Evolutionary conservation across 1,284 basidiomycete species (phyloP).

Genomic region (Ceratobasidium sp.): DNA sequence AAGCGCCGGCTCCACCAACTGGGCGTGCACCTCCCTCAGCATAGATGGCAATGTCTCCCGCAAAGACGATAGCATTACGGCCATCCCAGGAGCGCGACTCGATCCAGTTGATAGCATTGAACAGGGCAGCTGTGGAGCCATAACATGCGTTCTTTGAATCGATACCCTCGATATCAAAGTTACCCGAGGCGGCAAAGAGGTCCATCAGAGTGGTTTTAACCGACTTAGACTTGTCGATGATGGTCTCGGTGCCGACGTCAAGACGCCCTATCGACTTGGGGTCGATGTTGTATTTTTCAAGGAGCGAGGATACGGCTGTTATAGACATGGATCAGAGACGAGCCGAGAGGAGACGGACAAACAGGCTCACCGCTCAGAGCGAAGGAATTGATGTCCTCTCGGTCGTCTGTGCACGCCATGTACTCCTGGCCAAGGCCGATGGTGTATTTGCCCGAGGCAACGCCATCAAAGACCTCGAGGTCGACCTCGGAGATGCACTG

Average conservation of each 20-base stretch:
- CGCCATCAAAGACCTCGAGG: slow-evolving; percentile 95
- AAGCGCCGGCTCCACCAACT: slow-evolving; percentile 96
- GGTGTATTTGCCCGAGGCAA: slow-evolving; percentile 97
- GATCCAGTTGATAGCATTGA: slow-evolving; percentile 86
- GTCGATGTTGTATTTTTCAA: slow-evolving; percentile 96
- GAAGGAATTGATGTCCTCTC: slow-evolving; percentile 99
- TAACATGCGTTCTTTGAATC: slow-evolving; percentile 99
- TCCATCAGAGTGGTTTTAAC: slow-evolving; percentile 99
- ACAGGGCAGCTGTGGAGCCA: slow-evolving; percentile 87
- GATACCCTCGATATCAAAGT: slow-evolving; percentile 98
- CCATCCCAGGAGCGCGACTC: slow-evolving; percentile 98
- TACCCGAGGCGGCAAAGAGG: slow-evolving; percentile 91
- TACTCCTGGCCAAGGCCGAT: slow-evolving; percentile 98
- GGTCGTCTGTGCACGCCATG: slow-evolving; percentile 98
- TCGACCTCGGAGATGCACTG: slow-evolving; percentile 95
- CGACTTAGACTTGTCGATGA: slow-evolving; percentile 99
- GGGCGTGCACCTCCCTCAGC: slow-evolving; percentile 95
- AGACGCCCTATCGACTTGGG: slow-evolving; percentile 95
- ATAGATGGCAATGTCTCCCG: slow-evolving; percentile 98
- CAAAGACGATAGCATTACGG: slow-evolving; percentile 96
- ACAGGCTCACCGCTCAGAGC: slow-evolving; percentile 81
- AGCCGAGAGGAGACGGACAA: slow-evolving; percentile 54
- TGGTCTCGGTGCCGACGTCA: slow-evolving; percentile 98
- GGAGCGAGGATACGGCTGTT: slow-evolving; percentile 82
- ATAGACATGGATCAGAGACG: slow-evolving; percentile 91